Evolutionary conservation across 2,329 filamentous ascomycete species (phyloP).

Genomic region (Trichoderma atroviride): DNA sequence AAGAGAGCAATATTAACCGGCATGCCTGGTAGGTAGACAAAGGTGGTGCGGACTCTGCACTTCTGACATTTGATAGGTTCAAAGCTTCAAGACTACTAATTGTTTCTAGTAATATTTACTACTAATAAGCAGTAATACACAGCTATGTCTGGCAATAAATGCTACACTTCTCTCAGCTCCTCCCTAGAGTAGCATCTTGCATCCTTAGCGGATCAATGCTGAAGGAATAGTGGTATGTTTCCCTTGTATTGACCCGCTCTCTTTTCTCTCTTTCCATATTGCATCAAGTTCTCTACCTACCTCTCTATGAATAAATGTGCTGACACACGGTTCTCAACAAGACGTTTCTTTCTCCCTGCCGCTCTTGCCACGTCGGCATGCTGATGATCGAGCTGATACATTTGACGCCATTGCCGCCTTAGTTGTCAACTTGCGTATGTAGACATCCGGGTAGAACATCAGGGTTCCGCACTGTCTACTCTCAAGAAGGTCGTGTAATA

Average conservation of each 20-base stretch:
- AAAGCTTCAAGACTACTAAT: not conserved
- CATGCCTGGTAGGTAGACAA: not conserved
- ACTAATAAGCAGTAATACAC: not conserved
- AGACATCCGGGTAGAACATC: not conserved
- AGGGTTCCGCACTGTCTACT: not conserved
- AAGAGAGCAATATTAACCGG: not conserved
- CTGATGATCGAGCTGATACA: not conserved
- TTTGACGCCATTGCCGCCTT: not conserved
- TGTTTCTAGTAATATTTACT: not conserved
- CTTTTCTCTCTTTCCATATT: not conserved
- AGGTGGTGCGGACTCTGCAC: not conserved
- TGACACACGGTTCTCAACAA: not conserved
- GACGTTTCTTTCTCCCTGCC: not conserved
- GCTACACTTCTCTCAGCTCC: not conserved
- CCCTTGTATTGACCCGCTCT: not conserved
- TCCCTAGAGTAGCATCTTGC: not conserved
- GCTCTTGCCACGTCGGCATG: not conserved
- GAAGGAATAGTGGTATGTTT: not conserved
- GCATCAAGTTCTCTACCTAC: not conserved
- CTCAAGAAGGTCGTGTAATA: not conserved
- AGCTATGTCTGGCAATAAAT: not conserved
- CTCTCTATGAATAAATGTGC: not conserved
- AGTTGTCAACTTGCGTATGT: not conserved
- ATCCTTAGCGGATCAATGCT: not conserved
- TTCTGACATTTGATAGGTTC: not conserved